Evolutionary conservation across 106 monocot species (phyloP), one percentile per base, ranked within the genome.

Genomic region (Iris macrosiphon): DNA sequence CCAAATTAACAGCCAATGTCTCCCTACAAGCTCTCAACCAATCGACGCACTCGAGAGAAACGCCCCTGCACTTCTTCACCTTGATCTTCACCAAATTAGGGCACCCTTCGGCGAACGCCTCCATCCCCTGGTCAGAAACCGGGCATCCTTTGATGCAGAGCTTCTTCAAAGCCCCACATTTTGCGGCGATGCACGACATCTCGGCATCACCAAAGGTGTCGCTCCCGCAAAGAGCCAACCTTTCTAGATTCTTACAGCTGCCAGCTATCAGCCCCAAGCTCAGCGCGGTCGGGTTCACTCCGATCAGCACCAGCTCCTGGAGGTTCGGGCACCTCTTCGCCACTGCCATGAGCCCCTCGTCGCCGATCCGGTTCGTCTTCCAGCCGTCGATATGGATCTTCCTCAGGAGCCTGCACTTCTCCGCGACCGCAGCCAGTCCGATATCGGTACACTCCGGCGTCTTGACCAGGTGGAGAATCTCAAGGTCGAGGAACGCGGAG

Each of bases 71-170:
- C 41, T 65, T 76, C 65, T 70, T 76, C 29, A 76, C 60, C 60
- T 76, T 70, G 28, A 76, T 52, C 58, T 76, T 70, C 38, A 64
- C 70, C 0, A 76, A 40, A 16, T 55, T 70, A 19, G 76, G 76
- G 56, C 76, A 76, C 0, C 76, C 76, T 33, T 49, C 54, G 1
- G 59, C 76, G 9, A 76, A 50, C 4, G 70, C 65, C 44, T 46
- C 70, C 63, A 76, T 55, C 13, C 64, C 70, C 2, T 63, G 64
- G 58, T 76, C 59, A 8, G 70, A 65, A 2, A 76, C 54, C 0
- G 70, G 59, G 49, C 77, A 77, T 9, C 77, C 71, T 14, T 71
- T 77, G 28, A 77, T 71, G 40, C 71, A 77, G 24, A 77, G 71
- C 61, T 71, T 71, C 71, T 62, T 77, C 22, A 77, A 41, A 6